Base-by-base conservation (phyloP, 768 basidiomycete genomes). In the Favolaschia claudopus region DNA sequence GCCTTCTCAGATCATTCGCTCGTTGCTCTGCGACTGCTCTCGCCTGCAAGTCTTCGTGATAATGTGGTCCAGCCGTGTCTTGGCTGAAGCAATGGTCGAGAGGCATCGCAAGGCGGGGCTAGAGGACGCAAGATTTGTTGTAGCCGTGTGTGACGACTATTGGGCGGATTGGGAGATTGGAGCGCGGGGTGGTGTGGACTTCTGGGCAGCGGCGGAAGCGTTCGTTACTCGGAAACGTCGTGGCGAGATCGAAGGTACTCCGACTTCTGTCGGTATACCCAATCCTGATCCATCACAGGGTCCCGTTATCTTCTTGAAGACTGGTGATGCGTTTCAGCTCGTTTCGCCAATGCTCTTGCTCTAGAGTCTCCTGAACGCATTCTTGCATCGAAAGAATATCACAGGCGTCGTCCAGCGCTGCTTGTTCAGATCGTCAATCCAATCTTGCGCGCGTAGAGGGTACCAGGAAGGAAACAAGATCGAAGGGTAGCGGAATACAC, bases 111-210 rank as follows among this genome's bases (percentile, higher is more conserved):
- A 31, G 7, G 48, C 53, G 13, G 37, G 33, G 17, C 27, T 56
- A 5, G 13, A 25, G 6, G 46, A 55, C 43, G 29, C 37, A 36
- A 48, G 60, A 13, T 62, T 56, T 33, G 60, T 62, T 15, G 54
- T 56, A 1, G 29, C n/a, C 24, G 12, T 62, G 14, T 55, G 28
- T 27, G 4, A 8, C 14, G 12, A 45, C 14, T 61, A 43, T 33
- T 61, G 53, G 59, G 0, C 2, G 4, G 59, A 61, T 19, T 61
- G 53, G 53, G 59, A 55, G 14, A 19, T 50, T 8, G 59, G 48
- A 4, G 47, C 49, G 9, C 28, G 29, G 5, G 44, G 52, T 5
- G 49, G 49, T 14, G 36, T 19, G 24, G 55, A 49, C 9, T 62
- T 62, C 28, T 62, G 60, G 60, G 48, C 36, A 1, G 49, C 54